Base-by-base conservation (phyloP, 2,329 filamentous ascomycete species). In the Diaporthe velutina region DNA sequence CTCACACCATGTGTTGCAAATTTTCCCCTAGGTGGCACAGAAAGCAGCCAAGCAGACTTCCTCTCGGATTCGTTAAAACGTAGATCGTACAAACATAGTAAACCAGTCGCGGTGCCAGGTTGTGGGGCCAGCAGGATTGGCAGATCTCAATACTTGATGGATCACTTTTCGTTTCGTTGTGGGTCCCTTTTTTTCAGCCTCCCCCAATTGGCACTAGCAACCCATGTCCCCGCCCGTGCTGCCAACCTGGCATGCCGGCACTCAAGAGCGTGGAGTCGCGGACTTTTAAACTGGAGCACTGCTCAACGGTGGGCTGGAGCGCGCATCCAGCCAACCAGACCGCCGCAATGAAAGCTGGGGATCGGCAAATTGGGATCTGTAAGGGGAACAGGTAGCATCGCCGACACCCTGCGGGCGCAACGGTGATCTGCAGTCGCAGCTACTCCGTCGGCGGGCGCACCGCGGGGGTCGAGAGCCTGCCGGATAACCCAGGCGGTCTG, bases 371-470 rank as follows among this genome's bases (percentile, higher is more conserved):
- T 52, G 42, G 64, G 64, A 68, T 68, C 33, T 38, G 45, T 68
- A 28, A 54, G 30, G 64, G 48, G 64, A 52, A 22, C 15, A 19
- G 12, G 22, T 19, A 40, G n/a, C 30, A 38, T 68, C 33, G n/a
- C 28, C 9, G 33, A 28, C n/a, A n/a, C 22, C 19, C n/a, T 67
- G 48, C 30, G 45, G 64, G 13, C n/a, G 45, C 30, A 45, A 54
- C 33, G 15, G 48, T 68, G 15, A 68, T 54, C 54, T 40, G 64
- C 64, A 54, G 54, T 68, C 48, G 85, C 7, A 82, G 85, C 12
- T 86, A 86, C 76, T 87, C 85, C 2, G 86, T 87, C 57, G 85
- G 84, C 22, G 83, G 61, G 83, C 17, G 50, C 45, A 35, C 54
- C 72, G 9, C 48, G 54, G 10, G 35, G 15, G 55, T 48, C 17